Evolutionary conservation across 2,329 filamentous ascomycete species (phyloP).

Genomic region (Ceratocystis variospora): DNA sequence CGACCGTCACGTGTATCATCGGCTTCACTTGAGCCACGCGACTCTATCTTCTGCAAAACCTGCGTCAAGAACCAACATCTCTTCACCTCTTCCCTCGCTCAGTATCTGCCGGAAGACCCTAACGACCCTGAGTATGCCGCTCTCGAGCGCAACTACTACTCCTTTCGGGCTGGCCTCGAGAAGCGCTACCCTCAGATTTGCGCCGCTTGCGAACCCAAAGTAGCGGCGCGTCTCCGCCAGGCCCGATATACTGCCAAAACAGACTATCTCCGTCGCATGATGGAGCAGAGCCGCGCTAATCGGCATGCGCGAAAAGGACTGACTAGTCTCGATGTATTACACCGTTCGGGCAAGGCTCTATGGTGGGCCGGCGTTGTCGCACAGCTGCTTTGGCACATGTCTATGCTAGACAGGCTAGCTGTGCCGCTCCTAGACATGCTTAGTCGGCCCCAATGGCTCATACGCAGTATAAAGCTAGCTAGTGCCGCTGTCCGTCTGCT

Average conservation of each 20-base stretch:
- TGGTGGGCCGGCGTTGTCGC: constrained; percentile 37
- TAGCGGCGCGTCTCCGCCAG: constrained; percentile 53
- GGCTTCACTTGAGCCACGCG: constrained; percentile 22
- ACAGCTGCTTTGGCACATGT: constrained; percentile 40
- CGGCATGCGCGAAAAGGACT: constrained; percentile 24
- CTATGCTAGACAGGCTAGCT: constrained; percentile 21
- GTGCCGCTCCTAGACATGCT: not conserved
- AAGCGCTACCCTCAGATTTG: constrained; percentile 82
- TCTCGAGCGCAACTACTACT: constrained; percentile 54
- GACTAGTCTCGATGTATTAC: constrained; percentile 32
- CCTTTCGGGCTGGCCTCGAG: constrained; percentile 61
- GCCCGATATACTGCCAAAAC: constrained; percentile 71
- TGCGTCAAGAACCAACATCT: constrained; percentile 85
- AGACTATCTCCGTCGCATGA: constrained; percentile 62
- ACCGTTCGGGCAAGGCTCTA: constrained; percentile 31
- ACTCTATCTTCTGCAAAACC: constrained; percentile 51
- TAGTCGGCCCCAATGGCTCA: constrained; percentile 9
- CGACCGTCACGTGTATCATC: constrained; percentile 22
- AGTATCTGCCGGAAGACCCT: constrained; percentile 57
- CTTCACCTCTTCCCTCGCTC: constrained; percentile 58
- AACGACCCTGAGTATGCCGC: constrained; percentile 54
- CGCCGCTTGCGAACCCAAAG: constrained; percentile 60
- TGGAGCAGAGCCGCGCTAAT: constrained; percentile 47
- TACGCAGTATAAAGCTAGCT: not conserved
- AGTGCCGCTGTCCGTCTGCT: constrained; percentile 27